Percentiles rank a stretch among this genome's conserved stretches.
Evolutionary conservation across 352 stramenopile genomes (phyloP).

Genomic region (Phytopythium helicoides): DNA sequence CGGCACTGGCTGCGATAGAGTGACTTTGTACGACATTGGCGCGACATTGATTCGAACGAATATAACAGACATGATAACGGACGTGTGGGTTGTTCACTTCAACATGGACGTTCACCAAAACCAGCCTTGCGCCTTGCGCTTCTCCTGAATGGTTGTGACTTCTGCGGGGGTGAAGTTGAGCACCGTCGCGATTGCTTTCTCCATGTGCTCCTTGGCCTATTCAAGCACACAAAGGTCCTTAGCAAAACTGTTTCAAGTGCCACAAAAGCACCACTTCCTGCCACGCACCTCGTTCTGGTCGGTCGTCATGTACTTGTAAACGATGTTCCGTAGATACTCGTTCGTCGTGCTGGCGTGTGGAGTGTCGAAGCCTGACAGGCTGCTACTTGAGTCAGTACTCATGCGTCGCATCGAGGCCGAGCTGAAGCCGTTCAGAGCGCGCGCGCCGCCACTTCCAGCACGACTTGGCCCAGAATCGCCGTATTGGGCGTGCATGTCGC

Average conservation of each 20-base stretch:
- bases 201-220: conserved; percentile 84
- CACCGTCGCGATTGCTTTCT: conserved; percentile 86
- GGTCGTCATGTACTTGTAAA: conserved; percentile 91
- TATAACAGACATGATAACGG: neutral
- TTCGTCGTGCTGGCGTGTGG: conserved; percentile 79
- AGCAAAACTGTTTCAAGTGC: too few species aligned
- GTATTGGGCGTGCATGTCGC: conserved; percentile 62
- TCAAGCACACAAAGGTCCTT: conserved; percentile 4
- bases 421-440: conserved; percentile 13
- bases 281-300: conserved; percentile 65
- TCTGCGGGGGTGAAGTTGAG: conserved; percentile 81
- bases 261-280: too few species aligned
- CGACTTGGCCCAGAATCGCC: conserved; percentile 44
- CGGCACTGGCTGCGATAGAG: neutral
- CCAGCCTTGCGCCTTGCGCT: conserved; percentile 62
- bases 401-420: conserved; percentile 48
- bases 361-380: conserved; percentile 76
- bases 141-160: conserved; percentile 52
- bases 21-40: neutral
- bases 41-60: neutral
- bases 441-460: conserved; percentile 21
- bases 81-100: neutral
- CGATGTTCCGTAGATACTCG: conserved; percentile 90
- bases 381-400: conserved; percentile 81
- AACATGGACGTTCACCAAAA: conserved; percentile 44